Base-by-base conservation (phyloP, 1,139 yeast species). In the Lodderomyces orthopsilosis region DNA sequence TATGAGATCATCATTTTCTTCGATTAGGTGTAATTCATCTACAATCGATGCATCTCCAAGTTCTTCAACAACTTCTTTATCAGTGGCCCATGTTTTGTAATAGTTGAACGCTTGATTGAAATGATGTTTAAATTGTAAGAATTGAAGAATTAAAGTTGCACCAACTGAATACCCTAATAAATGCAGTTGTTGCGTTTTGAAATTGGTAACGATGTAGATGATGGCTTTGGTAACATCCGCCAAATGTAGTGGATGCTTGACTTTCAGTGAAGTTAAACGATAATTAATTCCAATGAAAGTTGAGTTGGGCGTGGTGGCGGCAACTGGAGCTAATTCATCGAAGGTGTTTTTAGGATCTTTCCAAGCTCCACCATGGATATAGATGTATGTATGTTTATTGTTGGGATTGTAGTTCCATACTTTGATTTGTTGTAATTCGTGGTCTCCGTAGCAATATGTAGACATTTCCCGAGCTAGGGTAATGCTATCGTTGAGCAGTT, bases 321-420 rank as follows among this genome's bases (percentile, higher is more conserved):
- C 59, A 21, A 84, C 54, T 3, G 55, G 54, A 14, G 66, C 65
- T 45, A 79, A 81, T 55, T 85, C 94, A 38, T 70, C 63, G 40
- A 61, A 75, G 0, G 87, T 79, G 56, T 84, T 83, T 2, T 51
- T 59, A 0, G 82, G 80, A 56, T 86, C 95, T 51, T 87, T 67
- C 96, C 96, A 89, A 0, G 93, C 95, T 0, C 96, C 96, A 0
- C 96, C 96, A 59, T 89, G 96, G 32, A 89, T 74, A 51, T 79
- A 81, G 1, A 88, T 63, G 2, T 73, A 54, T 2, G 63, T 52
- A 10, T 46, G 44, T 4, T 26, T 44, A 38, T 55, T 54, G 9
- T 39, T 38, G 35, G 49, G 50, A 2, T 37, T 44, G 33, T 41
- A 45, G 6, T 52, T 45, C 43, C 61, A 62, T 2, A 61, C 48